A percentile compares a stretch with the other conserved stretches of the same genome.
Conservation (phyloP, 1,284 basidiomycete species). For the Filobasidium uniguttulatum region DNA sequence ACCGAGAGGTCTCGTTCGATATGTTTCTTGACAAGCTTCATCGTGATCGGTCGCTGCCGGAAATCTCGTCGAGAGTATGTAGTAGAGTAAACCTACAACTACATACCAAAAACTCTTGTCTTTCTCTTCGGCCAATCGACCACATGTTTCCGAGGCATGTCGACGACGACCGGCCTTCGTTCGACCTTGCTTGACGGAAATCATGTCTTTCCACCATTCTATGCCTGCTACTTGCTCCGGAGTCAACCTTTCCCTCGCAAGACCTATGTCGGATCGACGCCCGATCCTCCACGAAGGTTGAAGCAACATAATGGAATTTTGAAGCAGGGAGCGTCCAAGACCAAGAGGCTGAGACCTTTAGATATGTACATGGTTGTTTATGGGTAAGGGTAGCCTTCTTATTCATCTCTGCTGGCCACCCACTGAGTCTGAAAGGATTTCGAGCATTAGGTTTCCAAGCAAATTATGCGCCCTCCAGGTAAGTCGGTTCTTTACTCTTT, state of each 20-base stretch:
- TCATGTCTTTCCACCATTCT: conserved; percentile 61
- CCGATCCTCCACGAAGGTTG: conserved; percentile 60
- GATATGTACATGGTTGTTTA: conserved; percentile 74
- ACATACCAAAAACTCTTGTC: too few relatives aligned
- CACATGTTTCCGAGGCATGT: too few relatives aligned
- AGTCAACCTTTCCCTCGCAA: conserved; percentile 47
- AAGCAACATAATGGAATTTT: conserved; percentile 78
- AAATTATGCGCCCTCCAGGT: conserved; percentile 57
- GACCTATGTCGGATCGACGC: conserved; percentile 67
- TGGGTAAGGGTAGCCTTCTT: conserved; percentile 30
- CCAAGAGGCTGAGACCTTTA: conserved; percentile 61
- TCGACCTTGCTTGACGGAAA: conserved; percentile 39
- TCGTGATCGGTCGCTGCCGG: conserved; percentile 34
- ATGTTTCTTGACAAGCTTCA: conserved; percentile 51
- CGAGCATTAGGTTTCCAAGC: conserved; percentile 54
- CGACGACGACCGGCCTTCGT: too few relatives aligned
- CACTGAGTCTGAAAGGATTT: neutral
- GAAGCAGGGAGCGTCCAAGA: conserved; percentile 60
- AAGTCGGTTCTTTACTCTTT: conserved; percentile 8
- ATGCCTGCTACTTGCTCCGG: conserved; percentile 76
- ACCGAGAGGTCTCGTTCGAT: conserved; percentile 69
- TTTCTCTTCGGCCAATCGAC: too few relatives aligned
- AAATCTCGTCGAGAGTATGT: too few relatives aligned
- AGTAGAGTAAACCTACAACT: too few relatives aligned
- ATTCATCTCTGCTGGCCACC: neutral